Conservation (phyloP, 108 stramenopile genomes). For the Pinguiococcus pyrenoidosus region DNA sequence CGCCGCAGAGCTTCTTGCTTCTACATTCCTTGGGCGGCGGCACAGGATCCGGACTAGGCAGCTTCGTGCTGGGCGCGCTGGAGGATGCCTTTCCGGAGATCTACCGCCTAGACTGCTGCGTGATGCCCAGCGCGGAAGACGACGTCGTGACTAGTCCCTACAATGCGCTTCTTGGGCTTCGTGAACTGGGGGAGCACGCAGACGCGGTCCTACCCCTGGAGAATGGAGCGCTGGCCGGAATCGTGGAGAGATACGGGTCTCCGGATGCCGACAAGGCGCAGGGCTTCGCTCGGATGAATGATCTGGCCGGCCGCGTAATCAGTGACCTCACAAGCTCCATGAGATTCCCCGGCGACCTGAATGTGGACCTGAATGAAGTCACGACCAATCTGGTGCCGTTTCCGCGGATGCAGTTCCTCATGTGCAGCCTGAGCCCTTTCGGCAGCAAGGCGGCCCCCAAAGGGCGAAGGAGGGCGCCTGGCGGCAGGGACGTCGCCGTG, state of each 20-base stretch:
- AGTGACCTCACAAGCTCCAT: constrained; percentile 38
- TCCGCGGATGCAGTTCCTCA: constrained; percentile 43
- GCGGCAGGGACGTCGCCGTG: neutral
- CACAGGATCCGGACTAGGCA: constrained; percentile 52
- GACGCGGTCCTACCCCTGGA: constrained; percentile 49
- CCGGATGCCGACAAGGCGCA: too few relatives aligned
- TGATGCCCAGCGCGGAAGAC: constrained; percentile 43
- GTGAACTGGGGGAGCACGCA: constrained; percentile 39
- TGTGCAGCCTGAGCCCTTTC: constrained; percentile 18
- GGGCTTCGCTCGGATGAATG: constrained; percentile 48
- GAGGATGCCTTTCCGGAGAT: constrained; percentile 38
- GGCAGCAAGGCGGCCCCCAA: neutral
- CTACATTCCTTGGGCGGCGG: constrained; percentile 50
- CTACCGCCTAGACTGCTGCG: constrained; percentile 18
- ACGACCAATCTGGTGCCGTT: constrained; percentile 53
- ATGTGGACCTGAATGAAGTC: constrained; percentile 53
- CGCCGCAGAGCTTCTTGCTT: constrained; percentile 45
- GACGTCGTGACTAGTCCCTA: constrained; percentile 54
- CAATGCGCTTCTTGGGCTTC: constrained; percentile 40
- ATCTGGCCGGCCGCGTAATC: constrained; percentile 39
- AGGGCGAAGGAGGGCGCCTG: constrained; percentile 5
- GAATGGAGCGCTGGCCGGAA: constrained; percentile 30
- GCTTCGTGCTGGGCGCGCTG: constrained; percentile 27
- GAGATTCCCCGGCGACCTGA: constrained; percentile 44
- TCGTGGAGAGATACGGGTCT: neutral